Evolutionary conservation across 305 asterid species (phyloP).

Genomic region (Striga hermonthica): DNA sequence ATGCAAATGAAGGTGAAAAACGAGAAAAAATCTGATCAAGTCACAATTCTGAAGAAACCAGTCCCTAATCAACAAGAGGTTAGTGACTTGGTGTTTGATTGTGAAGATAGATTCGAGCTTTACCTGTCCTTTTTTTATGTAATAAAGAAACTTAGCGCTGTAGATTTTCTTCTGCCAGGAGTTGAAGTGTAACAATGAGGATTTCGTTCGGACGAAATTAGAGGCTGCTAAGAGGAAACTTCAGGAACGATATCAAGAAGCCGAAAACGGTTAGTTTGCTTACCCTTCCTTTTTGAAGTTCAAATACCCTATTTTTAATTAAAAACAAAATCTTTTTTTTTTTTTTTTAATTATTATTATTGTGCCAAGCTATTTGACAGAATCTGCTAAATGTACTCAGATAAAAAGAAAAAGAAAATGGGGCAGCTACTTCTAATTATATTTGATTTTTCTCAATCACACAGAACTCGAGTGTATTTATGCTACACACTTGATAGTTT

Average conservation of each 20-base stretch:
- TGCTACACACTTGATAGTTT: neutral
- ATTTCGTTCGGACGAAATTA: constrained; percentile 40
- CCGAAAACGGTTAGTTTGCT: constrained; percentile 56
- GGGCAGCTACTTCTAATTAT: no score
- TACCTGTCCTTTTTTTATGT: neutral
- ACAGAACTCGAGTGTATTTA: neutral
- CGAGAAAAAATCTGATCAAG: constrained; percentile 34
- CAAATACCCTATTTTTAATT: no score
- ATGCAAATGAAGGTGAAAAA: constrained; percentile 28
- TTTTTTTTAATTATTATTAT: no score
- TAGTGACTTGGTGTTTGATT: constrained; percentile 25
- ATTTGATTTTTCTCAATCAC: neutral
- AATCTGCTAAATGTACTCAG: no score
- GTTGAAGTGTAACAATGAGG: constrained; percentile 35
- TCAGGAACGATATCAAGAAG: constrained; percentile 82
- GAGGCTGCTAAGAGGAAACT: constrained; percentile 81
- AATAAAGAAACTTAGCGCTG: constrained; percentile 12
- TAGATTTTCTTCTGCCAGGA: constrained; percentile 33
- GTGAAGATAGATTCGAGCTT: neutral
- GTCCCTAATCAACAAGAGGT: constrained; percentile 46
- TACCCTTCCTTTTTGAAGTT: no score
- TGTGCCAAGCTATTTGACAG: no score
- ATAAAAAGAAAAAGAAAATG: no score
- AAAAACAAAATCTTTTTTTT: neutral
- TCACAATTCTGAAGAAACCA: constrained; percentile 45